Evolutionary conservation across 1,284 basidiomycete genomes (phyloP).

Genomic region (Violaceomyces palustris): DNA sequence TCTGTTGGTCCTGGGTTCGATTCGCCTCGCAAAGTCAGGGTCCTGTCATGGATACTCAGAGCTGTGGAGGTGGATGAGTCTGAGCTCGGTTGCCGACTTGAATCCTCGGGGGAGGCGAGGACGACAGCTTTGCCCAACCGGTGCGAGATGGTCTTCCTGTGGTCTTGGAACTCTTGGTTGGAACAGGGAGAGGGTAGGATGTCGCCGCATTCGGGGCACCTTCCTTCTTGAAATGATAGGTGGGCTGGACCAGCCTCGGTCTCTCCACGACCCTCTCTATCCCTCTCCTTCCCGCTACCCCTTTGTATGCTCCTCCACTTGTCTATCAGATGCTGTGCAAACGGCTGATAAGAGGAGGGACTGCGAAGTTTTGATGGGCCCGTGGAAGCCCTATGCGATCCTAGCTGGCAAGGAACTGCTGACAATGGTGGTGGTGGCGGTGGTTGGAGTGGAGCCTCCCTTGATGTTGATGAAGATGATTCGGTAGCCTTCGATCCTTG

Average conservation of each 20-base stretch:
- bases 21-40: conserved; percentile 9
- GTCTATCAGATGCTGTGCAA: no score
- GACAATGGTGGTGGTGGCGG: conserved; percentile 3
- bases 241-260: no score
- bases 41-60: background rate
- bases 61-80: background rate
- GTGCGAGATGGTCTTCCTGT: conserved; percentile 22
- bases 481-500: background rate
- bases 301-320: background rate
- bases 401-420: conserved; percentile 18
- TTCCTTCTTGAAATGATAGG: background rate
- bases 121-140: conserved; percentile 14
- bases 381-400: conserved; percentile 9
- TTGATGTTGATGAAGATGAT: conserved; percentile 5
- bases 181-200: background rate
- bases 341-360: no score
- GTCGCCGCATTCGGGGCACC: background rate
- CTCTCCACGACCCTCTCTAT: no score
- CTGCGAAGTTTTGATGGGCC: no score
- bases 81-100: conserved; percentile 7
- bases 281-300: background rate
- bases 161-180: conserved; percentile 4
- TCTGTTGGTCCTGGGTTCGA: no score
- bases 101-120: background rate
- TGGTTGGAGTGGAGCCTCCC: conserved; percentile 8